Conservation (phyloP, 345 rosid genomes). For the Gossypium sturtianum region DNA sequence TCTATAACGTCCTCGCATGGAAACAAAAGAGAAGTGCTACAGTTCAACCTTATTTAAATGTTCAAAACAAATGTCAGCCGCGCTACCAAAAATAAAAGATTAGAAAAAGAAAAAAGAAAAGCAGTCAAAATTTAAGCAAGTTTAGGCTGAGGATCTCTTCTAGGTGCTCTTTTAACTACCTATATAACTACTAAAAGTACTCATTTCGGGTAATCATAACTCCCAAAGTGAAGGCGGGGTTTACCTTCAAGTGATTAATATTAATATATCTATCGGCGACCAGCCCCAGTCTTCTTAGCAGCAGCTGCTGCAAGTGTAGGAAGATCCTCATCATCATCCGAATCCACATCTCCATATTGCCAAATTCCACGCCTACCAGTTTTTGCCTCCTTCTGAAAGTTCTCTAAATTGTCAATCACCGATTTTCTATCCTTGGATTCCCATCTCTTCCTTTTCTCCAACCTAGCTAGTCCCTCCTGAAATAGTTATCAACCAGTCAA, state of each 20-base stretch:
- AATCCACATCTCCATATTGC: slow-evolving; percentile 87
- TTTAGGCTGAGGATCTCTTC: neutral
- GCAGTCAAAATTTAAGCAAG: neutral
- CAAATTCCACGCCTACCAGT: slow-evolving; percentile 69
- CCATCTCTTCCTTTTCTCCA: slow-evolving; percentile 83
- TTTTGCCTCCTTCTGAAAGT: slow-evolving; percentile 76
- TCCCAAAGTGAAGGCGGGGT: neutral
- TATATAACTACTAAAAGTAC: slow-evolving; percentile 19
- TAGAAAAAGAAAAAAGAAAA: neutral
- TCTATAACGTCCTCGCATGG: neutral
- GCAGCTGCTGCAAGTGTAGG: slow-evolving; percentile 31
- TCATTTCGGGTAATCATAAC: slow-evolving; percentile 7
- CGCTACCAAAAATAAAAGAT: neutral
- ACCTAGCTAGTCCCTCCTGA: slow-evolving; percentile 92
- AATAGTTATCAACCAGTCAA: neutral
- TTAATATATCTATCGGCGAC: slow-evolving; percentile 49
- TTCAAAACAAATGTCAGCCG: neutral
- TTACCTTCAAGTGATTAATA: neutral
- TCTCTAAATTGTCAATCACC: slow-evolving; percentile 70
- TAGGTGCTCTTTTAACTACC: neutral
- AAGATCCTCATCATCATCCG: slow-evolving; percentile 94
- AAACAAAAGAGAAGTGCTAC: neutral
- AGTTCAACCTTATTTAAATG: neutral
- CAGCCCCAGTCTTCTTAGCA: slow-evolving; percentile 45
- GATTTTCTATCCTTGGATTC: slow-evolving; percentile 62